Percentiles rank a stretch among this genome's conserved stretches.
Conservation (phyloP, 192 early-diverging fungal genomes). For the Linderina pennispora region DNA sequence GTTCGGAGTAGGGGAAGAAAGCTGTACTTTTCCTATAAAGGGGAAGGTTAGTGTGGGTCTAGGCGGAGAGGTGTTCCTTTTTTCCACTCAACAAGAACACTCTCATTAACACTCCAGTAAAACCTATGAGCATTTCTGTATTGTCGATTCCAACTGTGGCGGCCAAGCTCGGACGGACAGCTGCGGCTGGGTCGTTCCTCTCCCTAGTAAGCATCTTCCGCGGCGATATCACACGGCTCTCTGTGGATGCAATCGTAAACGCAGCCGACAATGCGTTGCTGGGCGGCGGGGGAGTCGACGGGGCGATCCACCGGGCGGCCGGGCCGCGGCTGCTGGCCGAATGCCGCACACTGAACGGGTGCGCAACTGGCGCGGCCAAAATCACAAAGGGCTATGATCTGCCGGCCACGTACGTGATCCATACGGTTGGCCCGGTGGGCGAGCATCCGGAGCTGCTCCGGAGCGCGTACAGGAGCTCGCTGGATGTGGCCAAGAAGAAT, state of each 20-base stretch:
- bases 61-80: conserved; percentile 69
- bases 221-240: conserved; percentile 77
- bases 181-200: conserved; percentile 5
- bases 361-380: conserved; percentile 62
- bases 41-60: no score
- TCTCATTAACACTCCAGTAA: conserved; percentile 6
- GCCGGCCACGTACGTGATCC: conserved; percentile 73
- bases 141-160: conserved; percentile 22
- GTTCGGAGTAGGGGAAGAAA: no score
- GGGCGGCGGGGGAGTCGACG: conserved; percentile 92
- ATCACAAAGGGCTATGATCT: conserved; percentile 62
- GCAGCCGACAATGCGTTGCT: conserved; percentile 77
- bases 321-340: conserved; percentile 66
- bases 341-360: conserved; percentile 69
- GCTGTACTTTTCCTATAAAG: no score
- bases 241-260: conserved; percentile 83
- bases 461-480: conserved; percentile 58
- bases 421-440: conserved; percentile 74
- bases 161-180: conserved; percentile 4
- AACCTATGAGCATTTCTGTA: conserved; percentile 45
- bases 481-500: conserved; percentile 55
- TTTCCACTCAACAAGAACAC: conserved; percentile 60
- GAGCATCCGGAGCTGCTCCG: conserved; percentile 51
- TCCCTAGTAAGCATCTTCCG: conserved; percentile 40
- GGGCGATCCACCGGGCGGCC: conserved; percentile 88